Conservation (phyloP, 257 asterid genomes). For the Cordia subcordata region DNA sequence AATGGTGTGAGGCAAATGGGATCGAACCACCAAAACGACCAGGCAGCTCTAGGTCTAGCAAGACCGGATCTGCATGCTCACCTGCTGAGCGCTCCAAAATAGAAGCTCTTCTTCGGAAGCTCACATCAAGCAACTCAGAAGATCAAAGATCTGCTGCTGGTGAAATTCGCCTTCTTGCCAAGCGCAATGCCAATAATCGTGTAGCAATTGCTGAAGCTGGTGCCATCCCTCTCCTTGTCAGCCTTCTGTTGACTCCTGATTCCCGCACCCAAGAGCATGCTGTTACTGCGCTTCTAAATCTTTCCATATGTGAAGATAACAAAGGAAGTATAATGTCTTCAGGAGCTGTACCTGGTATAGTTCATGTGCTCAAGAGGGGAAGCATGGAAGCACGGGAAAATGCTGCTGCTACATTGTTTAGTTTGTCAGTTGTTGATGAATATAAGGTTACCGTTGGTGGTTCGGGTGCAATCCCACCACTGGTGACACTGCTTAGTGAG, state of each 20-base stretch:
- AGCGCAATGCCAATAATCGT: constrained; percentile 88
- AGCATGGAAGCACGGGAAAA: constrained; percentile 96
- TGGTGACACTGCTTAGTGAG: constrained; percentile 63
- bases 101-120: constrained; percentile 65
- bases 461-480: constrained; percentile 83
- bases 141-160: constrained; percentile 86
- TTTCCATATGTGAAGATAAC: constrained; percentile 87
- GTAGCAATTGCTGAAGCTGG: constrained; percentile 99
- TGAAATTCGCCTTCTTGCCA: constrained; percentile 94
- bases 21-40: constrained; percentile 82
- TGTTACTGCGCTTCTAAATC: constrained; percentile 93
- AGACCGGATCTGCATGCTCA: constrained; percentile 50
- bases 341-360: constrained; percentile 91
- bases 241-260: constrained; percentile 70
- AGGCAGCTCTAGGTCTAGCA: constrained; percentile 37
- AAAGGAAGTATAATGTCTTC: constrained; percentile 68
- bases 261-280: constrained; percentile 93
- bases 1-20: constrained; percentile 95
- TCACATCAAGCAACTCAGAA: constrained; percentile 67
- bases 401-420: constrained; percentile 90
- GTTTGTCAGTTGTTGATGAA: constrained; percentile 90
- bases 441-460: constrained; percentile 79
- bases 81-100: constrained; percentile 71
- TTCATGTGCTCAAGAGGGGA: constrained; percentile 76
- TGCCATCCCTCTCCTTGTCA: constrained; percentile 78